Base-by-base conservation (phyloP, 73 alveolate species). In the Effrenium voratum region DNA sequence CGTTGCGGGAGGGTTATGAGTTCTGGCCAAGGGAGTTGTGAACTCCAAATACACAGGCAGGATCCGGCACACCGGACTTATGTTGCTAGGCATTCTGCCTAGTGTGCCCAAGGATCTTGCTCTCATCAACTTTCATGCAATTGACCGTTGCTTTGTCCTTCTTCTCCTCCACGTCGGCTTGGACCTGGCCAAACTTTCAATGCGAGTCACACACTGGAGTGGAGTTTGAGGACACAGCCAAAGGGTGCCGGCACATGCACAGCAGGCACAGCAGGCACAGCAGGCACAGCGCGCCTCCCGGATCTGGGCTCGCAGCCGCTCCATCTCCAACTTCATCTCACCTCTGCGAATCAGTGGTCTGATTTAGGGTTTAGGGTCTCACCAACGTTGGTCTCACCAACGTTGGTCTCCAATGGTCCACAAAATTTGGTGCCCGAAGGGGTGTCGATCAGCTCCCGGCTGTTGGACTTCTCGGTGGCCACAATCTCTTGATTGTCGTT, bases 401-500 rank as follows among this genome's bases (percentile, higher is more conserved):
- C 47, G 46, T 28, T 16, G 86, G 86, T 16, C 40, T 1, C 59
- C 38, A 16, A 43, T 5, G 40, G 15, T 76, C 59, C 4, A 1
- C 6, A 41, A 38, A 3, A 3, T 2, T 13, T 43, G 59, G 24
- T 16, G 13, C 82, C 49, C 45, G 82, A 72, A 10, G 5, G 66
- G 3, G 88, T 15, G 15, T 43, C 88, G 72, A 57, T 68, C 81
- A 28, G 92, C 46, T 40, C 72, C 92, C 3, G 92, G 73, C 96
- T 90, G 91, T 91, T 91, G 81, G 55, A 60, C 91, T 91, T 91
- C 87, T 91, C 98, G 1, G 98, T 57, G 15, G 98, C 91, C 34
- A 91, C 98, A 46, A 91, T 91, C 91, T 91, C 98, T 5, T 60
- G 91, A 50, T 91, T 91, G 91, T 91, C 98, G 38, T 12, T 91